Percentiles rank a stretch among this genome's conserved stretches.
These are phyloP conservation scores for Metschnikowia chrysomelidarum DNA, from an alignment of 805 yeast species.

Conservation along the genomic window DNA sequence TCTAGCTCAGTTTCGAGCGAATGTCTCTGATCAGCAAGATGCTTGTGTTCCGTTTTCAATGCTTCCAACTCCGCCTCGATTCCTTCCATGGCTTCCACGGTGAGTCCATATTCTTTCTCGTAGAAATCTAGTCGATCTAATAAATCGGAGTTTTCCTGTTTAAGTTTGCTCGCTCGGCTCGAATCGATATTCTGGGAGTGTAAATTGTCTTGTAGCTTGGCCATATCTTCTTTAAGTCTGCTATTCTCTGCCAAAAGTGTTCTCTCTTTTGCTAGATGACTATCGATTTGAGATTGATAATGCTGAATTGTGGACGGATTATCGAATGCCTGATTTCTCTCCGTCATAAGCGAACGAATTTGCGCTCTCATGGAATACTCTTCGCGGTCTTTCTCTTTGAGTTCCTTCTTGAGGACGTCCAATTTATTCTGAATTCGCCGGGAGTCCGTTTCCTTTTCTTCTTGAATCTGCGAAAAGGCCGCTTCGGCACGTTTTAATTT, in stretches of 20 bases:
- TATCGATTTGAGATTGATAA: slow-evolving; percentile 26
- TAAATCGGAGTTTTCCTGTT: slow-evolving; percentile 21
- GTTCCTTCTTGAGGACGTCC: slow-evolving; percentile 17
- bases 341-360: slow-evolving; percentile 21
- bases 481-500: slow-evolving; percentile 11
- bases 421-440: slow-evolving; percentile 19
- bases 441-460: slow-evolving; percentile 12
- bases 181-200: slow-evolving; percentile 19
- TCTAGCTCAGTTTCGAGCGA: slow-evolving; percentile 30
- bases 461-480: slow-evolving; percentile 5
- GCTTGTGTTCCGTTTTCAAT: slow-evolving; percentile 15
- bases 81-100: slow-evolving; percentile 24
- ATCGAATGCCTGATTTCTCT: slow-evolving; percentile 16
- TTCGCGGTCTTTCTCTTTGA: slow-evolving; percentile 25
- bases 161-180: slow-evolving; percentile 14
- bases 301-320: slow-evolving; percentile 16
- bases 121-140: slow-evolving; percentile 26
- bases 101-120: slow-evolving; percentile 27
- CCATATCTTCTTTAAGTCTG: slow-evolving; percentile 26
- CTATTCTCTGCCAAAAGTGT: slow-evolving; percentile 20
- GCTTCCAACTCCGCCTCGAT: slow-evolving; percentile 25
- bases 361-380: slow-evolving; percentile 24
- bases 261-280: slow-evolving; percentile 21
- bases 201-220: slow-evolving; percentile 26
- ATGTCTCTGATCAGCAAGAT: slow-evolving; percentile 20